These are phyloP conservation scores for Phytophthora megakarya DNA, from an alignment of 352 stramenopile genomes.

Conservation along the genomic window DNA sequence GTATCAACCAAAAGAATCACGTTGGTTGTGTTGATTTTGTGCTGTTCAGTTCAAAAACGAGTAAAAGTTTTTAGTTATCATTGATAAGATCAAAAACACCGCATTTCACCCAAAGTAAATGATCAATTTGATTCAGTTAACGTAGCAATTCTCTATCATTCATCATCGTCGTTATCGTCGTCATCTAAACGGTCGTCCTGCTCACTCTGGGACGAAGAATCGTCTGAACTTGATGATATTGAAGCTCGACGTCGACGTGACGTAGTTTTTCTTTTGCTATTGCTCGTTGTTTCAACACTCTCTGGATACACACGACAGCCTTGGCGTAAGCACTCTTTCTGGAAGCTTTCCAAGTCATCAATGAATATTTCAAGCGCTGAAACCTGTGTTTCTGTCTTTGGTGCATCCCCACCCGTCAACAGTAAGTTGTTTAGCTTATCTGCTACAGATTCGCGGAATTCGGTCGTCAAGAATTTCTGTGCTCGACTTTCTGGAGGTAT, in stretches of 20 bases:
- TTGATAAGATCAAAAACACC: no score
- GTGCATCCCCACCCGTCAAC: constrained; percentile 14
- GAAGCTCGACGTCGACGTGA: constrained; percentile 17
- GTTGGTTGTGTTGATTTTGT: no score
- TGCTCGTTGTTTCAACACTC: constrained; percentile 17
- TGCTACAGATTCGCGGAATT: constrained; percentile 51
- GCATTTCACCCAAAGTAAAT: no score
- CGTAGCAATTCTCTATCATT: no score
- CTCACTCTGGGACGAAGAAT: constrained; percentile 44
- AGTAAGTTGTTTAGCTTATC: constrained; percentile 48
- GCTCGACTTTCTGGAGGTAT: constrained; percentile 35
- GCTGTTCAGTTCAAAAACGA: no score
- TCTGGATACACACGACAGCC: constrained; percentile 50
- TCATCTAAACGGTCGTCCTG: constrained; percentile 39
- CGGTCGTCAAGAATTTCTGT: constrained; percentile 37
- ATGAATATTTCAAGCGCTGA: constrained; percentile 51
- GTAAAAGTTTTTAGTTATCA: no score
- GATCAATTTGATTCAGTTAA: not conserved
- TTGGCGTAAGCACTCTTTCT: constrained; percentile 40
- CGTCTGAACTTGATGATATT: constrained; percentile 43
- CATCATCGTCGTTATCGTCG: constrained; percentile 37
- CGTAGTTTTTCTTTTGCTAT: constrained; percentile 23
- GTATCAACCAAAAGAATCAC: no score
- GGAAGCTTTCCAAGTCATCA: constrained; percentile 33
- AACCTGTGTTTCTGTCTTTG: not conserved